A percentile compares a stretch with the other conserved stretches of the same genome.
These are phyloP conservation scores for Boletales sp. DNA, from an alignment of 768 basidiomycete genomes.

Conservation along the genomic window DNA sequence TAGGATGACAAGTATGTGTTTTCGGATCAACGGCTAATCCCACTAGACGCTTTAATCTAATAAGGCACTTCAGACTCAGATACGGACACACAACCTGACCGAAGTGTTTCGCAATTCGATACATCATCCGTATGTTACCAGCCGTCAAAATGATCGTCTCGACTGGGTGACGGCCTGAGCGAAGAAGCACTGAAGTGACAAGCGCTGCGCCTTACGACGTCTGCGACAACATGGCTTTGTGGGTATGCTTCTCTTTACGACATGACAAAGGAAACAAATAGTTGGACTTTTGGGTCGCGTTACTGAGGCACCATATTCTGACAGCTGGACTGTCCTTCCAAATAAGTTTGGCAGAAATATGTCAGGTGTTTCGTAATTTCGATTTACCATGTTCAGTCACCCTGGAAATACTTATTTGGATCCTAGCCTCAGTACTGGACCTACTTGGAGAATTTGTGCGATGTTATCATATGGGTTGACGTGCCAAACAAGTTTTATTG, in stretches of 20 bases:
- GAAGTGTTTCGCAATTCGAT: conserved; percentile 82
- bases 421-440: no score
- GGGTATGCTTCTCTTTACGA: conserved; percentile 51
- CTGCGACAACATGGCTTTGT: conserved; percentile 52
- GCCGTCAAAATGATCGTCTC: conserved; percentile 74
- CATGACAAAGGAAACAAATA: conserved; percentile 54
- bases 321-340: neutral
- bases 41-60: neutral
- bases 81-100: conserved; percentile 51
- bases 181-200: conserved; percentile 35
- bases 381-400: no score
- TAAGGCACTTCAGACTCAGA: neutral
- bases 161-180: conserved; percentile 43
- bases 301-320: conserved; percentile 55
- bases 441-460: conserved; percentile 30
- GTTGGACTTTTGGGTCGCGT: conserved; percentile 74
- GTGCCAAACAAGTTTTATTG: conserved; percentile 32
- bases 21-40: conserved; percentile 3
- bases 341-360: conserved; percentile 22
- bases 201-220: conserved; percentile 48
- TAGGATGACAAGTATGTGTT: neutral
- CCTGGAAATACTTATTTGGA: no score
- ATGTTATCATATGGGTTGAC: conserved; percentile 48
- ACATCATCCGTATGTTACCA: conserved; percentile 61
- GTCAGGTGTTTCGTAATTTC: conserved; percentile 1